Evolutionary conservation across 2,329 filamentous ascomycete genomes (phyloP), one percentile per base, ranked within the genome.

Genomic region (Sporothrix brunneoviolacea): DNA sequence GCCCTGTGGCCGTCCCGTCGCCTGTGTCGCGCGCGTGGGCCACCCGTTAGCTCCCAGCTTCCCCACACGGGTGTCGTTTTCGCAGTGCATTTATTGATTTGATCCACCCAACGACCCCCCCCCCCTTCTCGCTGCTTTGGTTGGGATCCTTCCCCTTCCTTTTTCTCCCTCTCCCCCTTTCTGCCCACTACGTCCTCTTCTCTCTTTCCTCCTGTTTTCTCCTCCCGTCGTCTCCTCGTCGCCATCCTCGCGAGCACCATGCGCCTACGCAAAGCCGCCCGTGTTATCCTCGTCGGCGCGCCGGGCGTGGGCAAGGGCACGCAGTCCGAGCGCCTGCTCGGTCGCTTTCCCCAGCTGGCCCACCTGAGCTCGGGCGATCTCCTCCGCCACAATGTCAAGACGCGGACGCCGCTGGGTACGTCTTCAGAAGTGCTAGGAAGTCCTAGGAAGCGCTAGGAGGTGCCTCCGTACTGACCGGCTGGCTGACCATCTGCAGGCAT

Each of bases 271-370:
- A 83, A 78, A 70, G 91, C 93, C 52, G 93, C 93, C 49, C 86
- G 93, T 56, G 84, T 97, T 57, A 97, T 98, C 64, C 82, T 98
- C 59, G 82, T 98, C 61, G 93, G 93, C 60, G 91, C 91, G 47
- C 93, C 93, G n/a, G 91, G 91, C 52, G 93, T 95, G 51, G 93
- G 93, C 56, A 98, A 98, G 69, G 93, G 91, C 56, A 98, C 93
- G 3, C 93, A 98, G 72, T 89, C 88, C 46, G 88, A 95, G 67
- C 83, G 93, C 55, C 75, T 98, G 55, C 83, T 97, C 59, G 75
- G 83, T 59, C 83, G 87, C 58, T 98, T 93, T 64, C 88, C 91
- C 4, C 87, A 96, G 63, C 75, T 98, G 41, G 86, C 88, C 48
- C 84, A 90, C 16, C 91, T 98, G 67, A 95, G 89, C 69, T 95